These are phyloP conservation scores for Moelleriella libera DNA, from an alignment of 2,329 filamentous ascomycete species.

Conservation along the genomic window DNA sequence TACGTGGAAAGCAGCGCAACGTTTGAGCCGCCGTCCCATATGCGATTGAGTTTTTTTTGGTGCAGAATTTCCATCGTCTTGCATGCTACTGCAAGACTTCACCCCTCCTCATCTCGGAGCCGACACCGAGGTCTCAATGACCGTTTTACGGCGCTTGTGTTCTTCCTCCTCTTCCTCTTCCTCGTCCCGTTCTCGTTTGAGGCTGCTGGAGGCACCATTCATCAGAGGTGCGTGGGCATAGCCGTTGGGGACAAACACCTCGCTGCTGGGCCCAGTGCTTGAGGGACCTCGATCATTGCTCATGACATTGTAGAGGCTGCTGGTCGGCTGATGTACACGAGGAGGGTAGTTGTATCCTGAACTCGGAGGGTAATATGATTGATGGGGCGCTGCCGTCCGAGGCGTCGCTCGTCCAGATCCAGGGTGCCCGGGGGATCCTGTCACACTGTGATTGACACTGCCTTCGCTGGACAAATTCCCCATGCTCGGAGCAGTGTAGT, in stretches of 20 bases:
- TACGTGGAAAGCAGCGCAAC: no score
- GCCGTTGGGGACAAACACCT: conserved; percentile 57
- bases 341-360: conserved; percentile 68
- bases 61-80: no score
- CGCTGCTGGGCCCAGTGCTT: conserved; percentile 44
- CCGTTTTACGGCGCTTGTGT: conserved; percentile 68
- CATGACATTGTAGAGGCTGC: conserved; percentile 81
- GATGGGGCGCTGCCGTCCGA: conserved; percentile 57
- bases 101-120: conserved; percentile 18
- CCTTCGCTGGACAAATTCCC: conserved; percentile 57
- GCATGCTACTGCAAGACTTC: no score
- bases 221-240: conserved; percentile 51
- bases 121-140: conserved; percentile 45
- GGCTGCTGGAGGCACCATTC: conserved; percentile 41
- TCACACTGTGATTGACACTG: conserved; percentile 72
- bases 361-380: conserved; percentile 57
- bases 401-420: conserved; percentile 76
- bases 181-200: conserved; percentile 40
- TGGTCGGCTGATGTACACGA: conserved; percentile 52
- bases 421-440: conserved; percentile 65
- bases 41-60: no score
- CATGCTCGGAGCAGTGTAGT: conserved; percentile 58
- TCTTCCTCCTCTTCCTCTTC: conserved; percentile 38
- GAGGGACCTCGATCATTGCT: conserved; percentile 57
- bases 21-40: no score